These are phyloP conservation scores for Nicotiana benthamiana DNA, from an alignment of 257 asterid genomes.

Conservation along the genomic window DNA sequence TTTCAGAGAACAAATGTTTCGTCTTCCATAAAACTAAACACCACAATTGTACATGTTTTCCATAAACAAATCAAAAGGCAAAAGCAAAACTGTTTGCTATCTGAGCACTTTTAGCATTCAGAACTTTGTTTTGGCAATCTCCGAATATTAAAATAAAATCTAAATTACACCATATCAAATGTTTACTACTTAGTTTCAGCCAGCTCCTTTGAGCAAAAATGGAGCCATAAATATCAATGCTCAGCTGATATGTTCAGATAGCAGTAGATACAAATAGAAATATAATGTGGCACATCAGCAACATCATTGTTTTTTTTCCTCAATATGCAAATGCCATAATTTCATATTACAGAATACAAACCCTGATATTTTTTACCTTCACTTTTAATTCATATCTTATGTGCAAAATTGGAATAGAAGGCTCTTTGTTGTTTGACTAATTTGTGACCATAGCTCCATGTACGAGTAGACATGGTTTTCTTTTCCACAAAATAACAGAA, in stretches of 20 bases:
- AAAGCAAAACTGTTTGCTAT: not conserved
- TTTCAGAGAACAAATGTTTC: not conserved
- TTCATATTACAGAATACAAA: not conserved
- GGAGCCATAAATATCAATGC: not conserved
- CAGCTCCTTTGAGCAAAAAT: not conserved
- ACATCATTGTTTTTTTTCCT: not conserved
- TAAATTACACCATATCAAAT: slow-evolving; percentile 1
- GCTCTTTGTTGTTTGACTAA: not conserved
- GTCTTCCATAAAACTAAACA: not conserved
- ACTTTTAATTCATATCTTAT: not conserved
- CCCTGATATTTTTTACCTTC: not conserved
- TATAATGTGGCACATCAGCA: not conserved
- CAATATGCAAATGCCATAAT: not conserved
- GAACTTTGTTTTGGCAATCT: not conserved
- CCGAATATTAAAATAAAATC: not conserved
- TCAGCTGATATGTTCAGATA: slow-evolving; percentile 4
- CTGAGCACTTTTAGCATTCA: not conserved
- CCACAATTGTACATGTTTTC: not conserved
- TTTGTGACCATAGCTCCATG: slow-evolving; percentile 4
- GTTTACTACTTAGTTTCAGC: not conserved
- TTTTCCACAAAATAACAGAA: not conserved
- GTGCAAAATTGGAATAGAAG: not conserved
- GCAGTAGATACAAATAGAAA: not conserved
- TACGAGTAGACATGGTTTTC: not conserved
- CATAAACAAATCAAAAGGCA: not conserved